Evolutionary conservation across 1,284 basidiomycete genomes (phyloP).

Genomic region (Anthracocystis panici-leucophaei): DNA sequence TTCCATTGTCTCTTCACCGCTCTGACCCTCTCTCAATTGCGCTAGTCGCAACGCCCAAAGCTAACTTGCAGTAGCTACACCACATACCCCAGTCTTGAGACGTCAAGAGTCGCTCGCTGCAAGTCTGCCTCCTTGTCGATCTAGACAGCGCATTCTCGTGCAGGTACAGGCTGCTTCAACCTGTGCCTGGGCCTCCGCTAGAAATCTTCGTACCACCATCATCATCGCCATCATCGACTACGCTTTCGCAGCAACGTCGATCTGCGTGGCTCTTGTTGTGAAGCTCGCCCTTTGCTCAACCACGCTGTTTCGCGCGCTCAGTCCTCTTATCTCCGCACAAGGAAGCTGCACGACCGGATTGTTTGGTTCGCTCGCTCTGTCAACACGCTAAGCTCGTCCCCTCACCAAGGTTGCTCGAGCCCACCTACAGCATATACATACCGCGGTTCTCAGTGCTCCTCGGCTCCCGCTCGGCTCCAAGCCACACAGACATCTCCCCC

Average conservation of each 20-base stretch:
- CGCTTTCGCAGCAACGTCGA: background rate
- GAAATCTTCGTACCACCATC: background rate
- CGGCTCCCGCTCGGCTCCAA: background rate
- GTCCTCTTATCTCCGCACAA: too few relatives aligned
- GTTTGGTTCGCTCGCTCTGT: too few relatives aligned
- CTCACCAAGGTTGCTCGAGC: slow-evolving; percentile 7
- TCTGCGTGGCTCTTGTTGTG: background rate
- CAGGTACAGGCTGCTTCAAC: background rate
- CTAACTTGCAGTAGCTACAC: background rate
- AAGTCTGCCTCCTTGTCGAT: background rate
- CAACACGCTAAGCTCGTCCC: too few relatives aligned
- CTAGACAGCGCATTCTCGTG: background rate
- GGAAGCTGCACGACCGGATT: too few relatives aligned
- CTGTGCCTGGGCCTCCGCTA: background rate
- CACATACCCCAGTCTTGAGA: background rate
- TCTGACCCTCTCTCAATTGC: slow-evolving; percentile 2
- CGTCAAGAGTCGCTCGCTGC: background rate
- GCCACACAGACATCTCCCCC: background rate
- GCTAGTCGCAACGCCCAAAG: slow-evolving; percentile 4
- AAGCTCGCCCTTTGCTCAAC: background rate
- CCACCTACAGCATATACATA: background rate
- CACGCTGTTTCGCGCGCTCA: background rate
- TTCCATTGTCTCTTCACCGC: slow-evolving; percentile 1
- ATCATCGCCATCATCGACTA: background rate
- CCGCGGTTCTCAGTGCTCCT: background rate